Evolutionary conservation across 1,139 yeast genomes (phyloP), one percentile per base, ranked within the genome.

Genomic region (Debaryomyces psychrophilus): DNA sequence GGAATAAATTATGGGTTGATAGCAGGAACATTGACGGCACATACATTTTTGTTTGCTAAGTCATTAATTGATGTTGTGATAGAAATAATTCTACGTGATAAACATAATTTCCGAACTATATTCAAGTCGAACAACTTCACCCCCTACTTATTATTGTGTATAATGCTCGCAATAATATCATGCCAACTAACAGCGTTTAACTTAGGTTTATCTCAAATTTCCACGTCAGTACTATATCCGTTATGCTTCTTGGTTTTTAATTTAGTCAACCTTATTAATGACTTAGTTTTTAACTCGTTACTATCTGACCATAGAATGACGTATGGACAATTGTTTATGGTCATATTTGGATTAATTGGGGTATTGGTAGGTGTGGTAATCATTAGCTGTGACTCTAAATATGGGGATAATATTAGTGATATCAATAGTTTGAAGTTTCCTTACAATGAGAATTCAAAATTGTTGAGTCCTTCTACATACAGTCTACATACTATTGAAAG

Each of bases 181-280:
- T 71, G 82, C 12, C 96, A 90, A 62, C 72, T 90, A 43, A 83
- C 81, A 46, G 83, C 88, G 31, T 77, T 90, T 51, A 89, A 90
- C 64, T 73, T 82, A 55, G 96, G 95, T 0, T 73, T 90, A 47
- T 77, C 84, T 39, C 77, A 80, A 53, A 79, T 87, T 38, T 83
- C 92, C 44, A 89, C 97, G 0, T 83, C 93, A 7, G 79, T 89
- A 11, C 71, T 90, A 34, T 90, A 90, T 59, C 97, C 97, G 0
- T 71, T 90, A 51, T 88, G 92, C 44, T 90, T 90, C 62, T 85
- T 95, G 65, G 82, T 89, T 37, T 90, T 86, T 72, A 90, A 89
- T 65, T 68, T 88, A 46, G 73, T 81, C 51, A 86, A 88, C 54
- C 83, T 90, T 56, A 64, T 85, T 47, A 90, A 90, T 60, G 93